These are phyloP conservation scores for Cudoniella acicularis DNA, from an alignment of 495 filamentous ascomycete genomes.

Conservation along the genomic window DNA sequence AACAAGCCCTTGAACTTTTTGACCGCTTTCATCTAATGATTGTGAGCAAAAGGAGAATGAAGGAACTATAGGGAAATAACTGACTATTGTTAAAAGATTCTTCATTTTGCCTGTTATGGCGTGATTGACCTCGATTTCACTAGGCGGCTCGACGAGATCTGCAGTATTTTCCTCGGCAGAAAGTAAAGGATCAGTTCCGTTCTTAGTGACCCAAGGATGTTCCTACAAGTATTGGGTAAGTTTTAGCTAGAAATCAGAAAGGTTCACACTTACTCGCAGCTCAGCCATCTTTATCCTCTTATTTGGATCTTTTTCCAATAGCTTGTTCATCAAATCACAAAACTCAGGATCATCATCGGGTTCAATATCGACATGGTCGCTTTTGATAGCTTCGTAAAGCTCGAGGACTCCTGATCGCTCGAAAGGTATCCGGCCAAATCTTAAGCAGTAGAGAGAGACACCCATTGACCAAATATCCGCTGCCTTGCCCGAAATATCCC, in stretches of 20 bases:
- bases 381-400: constrained; percentile 83
- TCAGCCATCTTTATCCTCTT: constrained; percentile 79
- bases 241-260: constrained; percentile 7
- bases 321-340: constrained; percentile 59
- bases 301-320: constrained; percentile 73
- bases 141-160: constrained; percentile 72
- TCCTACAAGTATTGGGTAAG: constrained; percentile 60
- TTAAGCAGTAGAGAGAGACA: constrained; percentile 86
- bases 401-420: constrained; percentile 73
- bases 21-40: constrained; percentile 80
- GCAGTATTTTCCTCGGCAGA: constrained; percentile 83
- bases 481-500: constrained; percentile 81
- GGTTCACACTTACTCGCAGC: constrained; percentile 59
- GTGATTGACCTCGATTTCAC: constrained; percentile 80
- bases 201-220: constrained; percentile 91
- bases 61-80: constrained; percentile 24
- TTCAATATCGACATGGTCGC: constrained; percentile 49
- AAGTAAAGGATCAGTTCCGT: constrained; percentile 75
- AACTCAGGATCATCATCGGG: constrained; percentile 57
- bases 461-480: constrained; percentile 99
- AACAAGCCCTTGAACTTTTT: constrained; percentile 73
- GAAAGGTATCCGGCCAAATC: constrained; percentile 86
- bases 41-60: constrained; percentile 4
- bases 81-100: constrained; percentile 78
- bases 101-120: constrained; percentile 88